phyloP scores from a whole-genome alignment of 768 basidiomycete genomes.

The Mrakia frigida region DNA sequence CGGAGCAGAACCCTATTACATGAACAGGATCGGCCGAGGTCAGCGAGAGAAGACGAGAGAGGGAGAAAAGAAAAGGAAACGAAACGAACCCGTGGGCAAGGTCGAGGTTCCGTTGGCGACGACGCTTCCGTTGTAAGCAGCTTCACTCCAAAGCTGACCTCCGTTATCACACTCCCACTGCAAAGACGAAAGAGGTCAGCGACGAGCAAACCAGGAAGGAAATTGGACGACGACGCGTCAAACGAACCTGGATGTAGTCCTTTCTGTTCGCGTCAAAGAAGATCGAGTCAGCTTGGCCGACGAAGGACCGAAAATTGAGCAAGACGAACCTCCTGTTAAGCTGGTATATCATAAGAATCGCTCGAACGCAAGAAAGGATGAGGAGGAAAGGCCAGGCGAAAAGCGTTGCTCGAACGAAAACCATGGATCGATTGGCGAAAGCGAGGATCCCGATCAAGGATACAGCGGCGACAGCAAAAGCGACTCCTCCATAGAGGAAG shows the following conservation, averaged over 20 bases:
- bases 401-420: slow-evolving; percentile 60
- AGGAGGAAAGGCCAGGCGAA: slow-evolving; percentile 69
- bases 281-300: neutral
- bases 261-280: slow-evolving; percentile 8
- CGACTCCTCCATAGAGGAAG: slow-evolving; percentile 59
- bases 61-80: neutral
- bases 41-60: neutral
- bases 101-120: slow-evolving; percentile 47
- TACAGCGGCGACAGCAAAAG: slow-evolving; percentile 52
- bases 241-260: slow-evolving; percentile 8
- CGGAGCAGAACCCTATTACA: slow-evolving; percentile 51
- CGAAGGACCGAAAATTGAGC: neutral
- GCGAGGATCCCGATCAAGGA: slow-evolving; percentile 57
- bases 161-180: slow-evolving; percentile 69
- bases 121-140: slow-evolving; percentile 46
- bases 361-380: slow-evolving; percentile 59
- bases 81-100: slow-evolving; percentile 47
- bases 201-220: neutral
- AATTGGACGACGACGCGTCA: neutral
- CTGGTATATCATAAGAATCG: slow-evolving; percentile 67
- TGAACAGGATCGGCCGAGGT: neutral
- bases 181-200: slow-evolving; percentile 41
- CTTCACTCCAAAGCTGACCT: slow-evolving; percentile 50
- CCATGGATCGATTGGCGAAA: slow-evolving; percentile 64
- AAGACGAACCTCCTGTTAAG: slow-evolving; percentile 60